A percentile compares a stretch with the other conserved stretches of the same genome.
Evolutionary conservation across 495 filamentous ascomycete genomes (phyloP).

Genomic region (Cetradonia linearis): DNA sequence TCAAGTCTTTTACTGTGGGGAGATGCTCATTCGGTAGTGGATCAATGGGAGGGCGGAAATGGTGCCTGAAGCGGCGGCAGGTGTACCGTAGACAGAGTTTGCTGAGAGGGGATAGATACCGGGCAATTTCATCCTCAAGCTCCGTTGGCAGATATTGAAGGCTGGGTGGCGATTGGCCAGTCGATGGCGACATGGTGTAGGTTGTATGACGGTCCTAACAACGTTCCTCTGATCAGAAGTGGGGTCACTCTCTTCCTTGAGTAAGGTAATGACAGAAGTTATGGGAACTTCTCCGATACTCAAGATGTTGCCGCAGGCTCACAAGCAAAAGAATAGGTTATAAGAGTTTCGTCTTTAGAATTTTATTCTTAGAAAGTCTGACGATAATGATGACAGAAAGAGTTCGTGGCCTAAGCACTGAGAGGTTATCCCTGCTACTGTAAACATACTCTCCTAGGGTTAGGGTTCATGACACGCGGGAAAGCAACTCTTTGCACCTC

Average conservation of each 20-base stretch:
- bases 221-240: background rate
- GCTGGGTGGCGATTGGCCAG: background rate
- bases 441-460: too few species aligned
- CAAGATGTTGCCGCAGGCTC: too few species aligned
- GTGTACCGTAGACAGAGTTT: background rate
- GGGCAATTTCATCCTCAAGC: background rate
- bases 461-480: too few species aligned
- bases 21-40: background rate
- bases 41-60: background rate
- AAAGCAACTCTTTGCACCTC: too few species aligned
- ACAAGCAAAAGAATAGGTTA: too few species aligned
- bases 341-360: too few species aligned
- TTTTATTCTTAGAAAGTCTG: background rate
- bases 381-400: background rate
- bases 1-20: background rate
- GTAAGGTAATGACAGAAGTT: background rate
- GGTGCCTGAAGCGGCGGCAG: slow-evolving; percentile 3
- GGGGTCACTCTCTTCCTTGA: background rate
- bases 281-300: too few species aligned
- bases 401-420: background rate
- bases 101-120: background rate
- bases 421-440: too few species aligned
- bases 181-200: background rate
- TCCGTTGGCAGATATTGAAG: background rate
- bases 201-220: background rate